Conservation (phyloP, 345 rosid genomes). For the Microcos paniculata region DNA sequence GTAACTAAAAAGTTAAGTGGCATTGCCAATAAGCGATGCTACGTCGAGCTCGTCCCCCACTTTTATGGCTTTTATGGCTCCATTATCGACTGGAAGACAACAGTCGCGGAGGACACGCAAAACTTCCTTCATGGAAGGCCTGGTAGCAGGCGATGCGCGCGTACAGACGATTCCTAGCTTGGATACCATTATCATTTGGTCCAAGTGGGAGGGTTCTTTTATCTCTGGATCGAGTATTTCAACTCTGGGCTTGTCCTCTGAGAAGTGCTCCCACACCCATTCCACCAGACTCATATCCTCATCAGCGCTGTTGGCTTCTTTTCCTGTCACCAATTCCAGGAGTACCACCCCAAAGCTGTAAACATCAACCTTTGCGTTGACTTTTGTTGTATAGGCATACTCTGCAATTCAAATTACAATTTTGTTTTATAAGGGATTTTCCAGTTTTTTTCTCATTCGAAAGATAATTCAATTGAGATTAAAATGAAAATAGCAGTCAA, state of each 20-base stretch:
- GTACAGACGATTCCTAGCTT: slow-evolving; percentile 75
- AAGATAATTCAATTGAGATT: not conserved
- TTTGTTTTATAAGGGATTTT: not conserved
- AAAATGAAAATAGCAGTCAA: not conserved
- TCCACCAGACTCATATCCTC: slow-evolving; percentile 75
- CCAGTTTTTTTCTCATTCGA: too few relatives aligned
- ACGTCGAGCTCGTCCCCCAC: slow-evolving; percentile 29
- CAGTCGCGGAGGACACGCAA: slow-evolving; percentile 50
- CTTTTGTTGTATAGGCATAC: slow-evolving; percentile 72
- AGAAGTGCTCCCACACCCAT: slow-evolving; percentile 74
- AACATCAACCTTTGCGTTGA: slow-evolving; percentile 77
- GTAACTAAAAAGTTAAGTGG: slow-evolving; percentile 29
- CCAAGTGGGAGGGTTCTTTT: slow-evolving; percentile 37
- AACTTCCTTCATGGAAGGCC: slow-evolving; percentile 85
- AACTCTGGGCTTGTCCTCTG: slow-evolving; percentile 39
- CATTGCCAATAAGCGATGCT: slow-evolving; percentile 39
- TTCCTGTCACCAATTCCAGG: slow-evolving; percentile 83
- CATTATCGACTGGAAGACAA: slow-evolving; percentile 22
- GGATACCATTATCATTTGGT: slow-evolving; percentile 61
- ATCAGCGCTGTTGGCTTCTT: slow-evolving; percentile 57
- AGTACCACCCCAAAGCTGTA: slow-evolving; percentile 94
- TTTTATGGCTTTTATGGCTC: slow-evolving; percentile 4
- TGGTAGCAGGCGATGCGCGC: slow-evolving; percentile 42
- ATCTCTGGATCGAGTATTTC: slow-evolving; percentile 67
- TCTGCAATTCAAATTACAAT: slow-evolving; percentile 38